phyloP scores from a whole-genome alignment of 305 asterid species.

The Petunia hybrid region DNA sequence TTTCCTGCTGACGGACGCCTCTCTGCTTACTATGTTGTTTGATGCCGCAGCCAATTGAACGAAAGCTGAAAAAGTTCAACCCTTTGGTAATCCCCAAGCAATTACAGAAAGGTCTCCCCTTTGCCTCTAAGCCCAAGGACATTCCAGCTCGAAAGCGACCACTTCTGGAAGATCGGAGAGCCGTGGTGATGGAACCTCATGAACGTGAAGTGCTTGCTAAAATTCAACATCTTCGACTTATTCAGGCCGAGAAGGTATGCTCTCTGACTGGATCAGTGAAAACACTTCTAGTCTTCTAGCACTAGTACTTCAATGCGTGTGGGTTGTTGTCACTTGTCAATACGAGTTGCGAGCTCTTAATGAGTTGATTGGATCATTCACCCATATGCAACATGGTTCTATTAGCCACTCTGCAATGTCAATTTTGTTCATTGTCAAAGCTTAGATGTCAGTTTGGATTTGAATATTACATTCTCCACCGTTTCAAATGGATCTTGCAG shows the following conservation, averaged over 20 bases:
- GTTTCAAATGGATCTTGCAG: conserved; percentile 46
- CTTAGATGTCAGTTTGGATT: not conserved
- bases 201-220: conserved; percentile 72
- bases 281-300: not conserved
- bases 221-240: conserved; percentile 75
- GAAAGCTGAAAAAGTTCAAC: conserved; percentile 86
- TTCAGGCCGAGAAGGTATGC: conserved; percentile 73
- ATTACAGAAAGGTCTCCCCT: conserved; percentile 75
- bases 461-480: not conserved
- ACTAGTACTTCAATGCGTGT: not conserved
- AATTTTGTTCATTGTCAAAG: not conserved
- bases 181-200: conserved; percentile 85
- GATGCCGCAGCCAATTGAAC: conserved; percentile 71
- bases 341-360: not conserved
- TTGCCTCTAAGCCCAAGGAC: conserved; percentile 81
- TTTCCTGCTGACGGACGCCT: conserved; percentile 24
- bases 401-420: not conserved
- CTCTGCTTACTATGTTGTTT: conserved; percentile 32
- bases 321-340: not conserved
- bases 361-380: not conserved
- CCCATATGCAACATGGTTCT: conserved; percentile 26
- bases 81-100: conserved; percentile 83
- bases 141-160: conserved; percentile 53
- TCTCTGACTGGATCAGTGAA: conserved; percentile 1
- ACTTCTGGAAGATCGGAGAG: conserved; percentile 62